Base-by-base conservation (phyloP, 176 grass and related monocot genomes). In the Raddia guianensis region DNA sequence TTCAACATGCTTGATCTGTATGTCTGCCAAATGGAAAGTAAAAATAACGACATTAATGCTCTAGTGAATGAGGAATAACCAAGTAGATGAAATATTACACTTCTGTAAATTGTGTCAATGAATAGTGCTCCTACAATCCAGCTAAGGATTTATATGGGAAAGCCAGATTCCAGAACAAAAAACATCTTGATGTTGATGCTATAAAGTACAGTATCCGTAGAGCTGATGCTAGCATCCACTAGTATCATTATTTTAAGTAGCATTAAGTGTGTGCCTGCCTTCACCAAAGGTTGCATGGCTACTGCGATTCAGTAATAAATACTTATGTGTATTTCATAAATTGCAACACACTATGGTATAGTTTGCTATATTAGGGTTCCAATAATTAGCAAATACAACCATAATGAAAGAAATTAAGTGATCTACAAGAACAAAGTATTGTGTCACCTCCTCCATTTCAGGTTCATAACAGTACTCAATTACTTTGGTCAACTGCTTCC, bases 401-500 rank as follows among this genome's bases (percentile, higher is more conserved):
- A 84, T 55, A 16, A 56, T 21, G 21, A 43, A 12, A 21, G 12
- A 62, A 80, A 66, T 37, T 11, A 84, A 74, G 54, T 44, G 84
- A 54, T 50, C 27, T 5, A 62, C 49, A 84, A 13, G 57, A 70
- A 83, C 43, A 53, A 74, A 88, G 37, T 44, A 70, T 13, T 70
- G 48, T 45, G 86, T 88, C 72, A 98, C 95, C 95, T 98, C 92
- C 88, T 95, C 92, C 95, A 98, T 98, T 85, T 98, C 95, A 19
- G 84, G 84, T 66, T 98, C 95, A 93, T 98, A 98, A 84, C 95
- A 95, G 51, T 98, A 98, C 53, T 98, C 95, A 21, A 98, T 93
- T 57, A 91, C 95, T 89, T 95, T 98, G 47, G 95, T 95, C 66
- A 89, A 85, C 56, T 89, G 90, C 73, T 94, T 94, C 79, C 86